Evolutionary conservation across 2,329 filamentous ascomycete species (phyloP).

Genomic region (Herpotrichia juniperi): DNA sequence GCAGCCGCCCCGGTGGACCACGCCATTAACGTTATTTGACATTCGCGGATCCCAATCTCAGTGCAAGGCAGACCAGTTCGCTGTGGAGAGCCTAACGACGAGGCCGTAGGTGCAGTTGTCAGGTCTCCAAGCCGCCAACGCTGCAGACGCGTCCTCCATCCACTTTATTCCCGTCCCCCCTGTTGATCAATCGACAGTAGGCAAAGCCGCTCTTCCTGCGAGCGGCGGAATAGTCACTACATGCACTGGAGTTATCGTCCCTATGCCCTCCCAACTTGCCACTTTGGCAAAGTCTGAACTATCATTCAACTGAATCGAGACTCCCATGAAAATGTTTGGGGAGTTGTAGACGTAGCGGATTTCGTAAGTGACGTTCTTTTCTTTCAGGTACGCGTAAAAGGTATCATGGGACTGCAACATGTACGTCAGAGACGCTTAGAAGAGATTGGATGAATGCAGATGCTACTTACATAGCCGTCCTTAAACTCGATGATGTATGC

Average conservation of each 20-base stretch:
- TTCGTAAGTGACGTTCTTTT: not conserved
- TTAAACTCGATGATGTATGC: constrained; percentile 7
- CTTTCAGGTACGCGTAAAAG: not conserved
- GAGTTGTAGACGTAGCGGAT: not conserved
- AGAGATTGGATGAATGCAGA: too few species aligned
- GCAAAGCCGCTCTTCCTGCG: too few species aligned
- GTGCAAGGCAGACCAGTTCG: too few species aligned
- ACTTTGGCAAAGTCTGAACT: not conserved
- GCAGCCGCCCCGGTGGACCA: too few species aligned
- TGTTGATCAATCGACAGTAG: too few species aligned
- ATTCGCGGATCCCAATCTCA: too few species aligned
- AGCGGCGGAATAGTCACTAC: not conserved
- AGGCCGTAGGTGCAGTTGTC: too few species aligned
- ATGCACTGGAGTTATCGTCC: not conserved
- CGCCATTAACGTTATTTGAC: too few species aligned
- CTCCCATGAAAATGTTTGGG: not conserved
- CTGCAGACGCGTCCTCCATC: too few species aligned
- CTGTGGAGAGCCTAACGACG: too few species aligned
- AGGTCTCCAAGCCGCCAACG: too few species aligned
- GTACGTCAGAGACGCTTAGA: not conserved
- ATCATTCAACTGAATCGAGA: not conserved
- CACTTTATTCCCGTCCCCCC: too few species aligned
- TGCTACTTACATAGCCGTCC: not conserved
- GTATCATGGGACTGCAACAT: not conserved
- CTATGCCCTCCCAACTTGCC: not conserved